phyloP scores from a whole-genome alignment of 148 eudicot genomes.

The Rhododendron ferrugineum region DNA sequence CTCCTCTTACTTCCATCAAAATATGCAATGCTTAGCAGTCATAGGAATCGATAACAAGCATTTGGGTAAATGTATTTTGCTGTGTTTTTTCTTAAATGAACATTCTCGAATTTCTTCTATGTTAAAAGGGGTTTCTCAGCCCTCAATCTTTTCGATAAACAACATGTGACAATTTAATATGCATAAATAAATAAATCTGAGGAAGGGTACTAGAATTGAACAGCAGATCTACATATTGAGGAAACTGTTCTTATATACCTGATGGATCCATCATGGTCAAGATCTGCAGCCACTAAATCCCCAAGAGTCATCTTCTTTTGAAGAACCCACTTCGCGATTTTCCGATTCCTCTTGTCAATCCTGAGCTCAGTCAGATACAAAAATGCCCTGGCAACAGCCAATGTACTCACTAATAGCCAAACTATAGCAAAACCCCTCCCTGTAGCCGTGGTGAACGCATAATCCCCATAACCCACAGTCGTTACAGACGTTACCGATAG shows the following conservation, averaged over 20 bases:
- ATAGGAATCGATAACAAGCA: background rate
- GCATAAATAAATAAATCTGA: background rate
- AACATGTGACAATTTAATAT: background rate
- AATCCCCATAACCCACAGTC: slow-evolving; percentile 68
- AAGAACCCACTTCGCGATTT: slow-evolving; percentile 45
- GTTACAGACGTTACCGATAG: slow-evolving; percentile 72
- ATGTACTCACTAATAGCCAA: slow-evolving; percentile 56
- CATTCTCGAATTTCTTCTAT: background rate
- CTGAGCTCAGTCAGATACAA: slow-evolving; percentile 57
- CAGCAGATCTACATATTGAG: background rate
- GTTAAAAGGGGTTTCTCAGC: background rate
- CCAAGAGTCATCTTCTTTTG: slow-evolving; percentile 48
- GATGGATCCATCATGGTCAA: slow-evolving; percentile 62
- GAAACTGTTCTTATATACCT: slow-evolving; percentile 31
- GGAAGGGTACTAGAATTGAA: background rate
- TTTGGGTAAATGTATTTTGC: background rate
- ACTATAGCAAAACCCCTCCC: slow-evolving; percentile 62
- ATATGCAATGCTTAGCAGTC: background rate
- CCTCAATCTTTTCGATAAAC: background rate
- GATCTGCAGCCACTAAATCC: slow-evolving; percentile 63
- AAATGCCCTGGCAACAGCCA: slow-evolving; percentile 67
- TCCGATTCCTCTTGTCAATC: slow-evolving; percentile 57
- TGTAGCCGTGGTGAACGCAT: slow-evolving; percentile 35
- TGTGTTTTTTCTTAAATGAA: background rate
- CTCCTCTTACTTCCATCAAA: background rate